Evolutionary conservation across 352 stramenopile species (phyloP).

Genomic region (Phytopythium montanum): DNA sequence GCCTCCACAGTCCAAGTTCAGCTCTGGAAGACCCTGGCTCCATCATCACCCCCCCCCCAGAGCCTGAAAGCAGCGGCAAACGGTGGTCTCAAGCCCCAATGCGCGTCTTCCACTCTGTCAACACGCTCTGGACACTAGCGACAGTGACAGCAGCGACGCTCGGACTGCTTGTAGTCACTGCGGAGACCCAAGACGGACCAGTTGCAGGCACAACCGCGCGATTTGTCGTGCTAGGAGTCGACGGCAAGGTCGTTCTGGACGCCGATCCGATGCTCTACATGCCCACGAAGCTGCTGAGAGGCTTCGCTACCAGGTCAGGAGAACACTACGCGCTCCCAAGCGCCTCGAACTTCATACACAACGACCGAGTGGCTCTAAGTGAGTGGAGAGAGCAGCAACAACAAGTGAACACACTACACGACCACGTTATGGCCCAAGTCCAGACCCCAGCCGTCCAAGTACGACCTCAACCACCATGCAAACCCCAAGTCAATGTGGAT

Average conservation of each 20-base stretch:
- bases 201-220: conserved; percentile 13
- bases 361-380: not conserved
- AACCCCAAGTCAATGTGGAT: not conserved
- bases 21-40: not conserved
- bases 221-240: conserved; percentile 30
- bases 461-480: not conserved
- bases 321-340: not conserved
- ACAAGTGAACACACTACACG: not conserved
- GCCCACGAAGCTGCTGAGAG: conserved; percentile 7
- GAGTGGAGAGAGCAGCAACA: not conserved
- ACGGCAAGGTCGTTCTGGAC: conserved; percentile 26
- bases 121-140: not conserved
- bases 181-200: conserved; percentile 7
- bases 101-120: not conserved
- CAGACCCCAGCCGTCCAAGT: not conserved
- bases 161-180: conserved; percentile 6
- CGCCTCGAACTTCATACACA: not conserved
- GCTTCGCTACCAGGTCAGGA: not conserved
- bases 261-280: conserved; percentile 32
- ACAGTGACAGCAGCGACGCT: not conserved
- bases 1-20: not conserved
- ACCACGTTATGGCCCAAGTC: not conserved
- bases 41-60: too few relatives aligned
- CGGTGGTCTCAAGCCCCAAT: not conserved
- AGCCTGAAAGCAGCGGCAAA: too few relatives aligned